These are phyloP conservation scores for Suhomyces terraborum DNA, from an alignment of 1,139 yeast genomes.

Conservation along the genomic window DNA sequence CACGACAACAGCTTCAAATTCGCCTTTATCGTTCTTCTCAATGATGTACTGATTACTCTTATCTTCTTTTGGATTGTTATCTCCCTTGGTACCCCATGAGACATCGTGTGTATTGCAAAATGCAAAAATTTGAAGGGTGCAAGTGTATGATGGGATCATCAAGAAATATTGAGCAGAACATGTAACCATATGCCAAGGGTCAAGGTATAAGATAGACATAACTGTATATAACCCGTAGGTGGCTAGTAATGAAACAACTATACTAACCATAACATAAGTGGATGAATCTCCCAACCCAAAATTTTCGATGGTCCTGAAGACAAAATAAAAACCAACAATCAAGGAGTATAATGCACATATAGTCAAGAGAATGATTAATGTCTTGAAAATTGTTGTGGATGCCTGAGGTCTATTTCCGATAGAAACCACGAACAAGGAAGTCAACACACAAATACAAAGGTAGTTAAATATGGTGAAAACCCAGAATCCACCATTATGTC, in stretches of 20 bases:
- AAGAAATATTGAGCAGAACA: constrained; percentile 84
- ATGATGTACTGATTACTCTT: constrained; percentile 46
- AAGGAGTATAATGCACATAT: constrained; percentile 82
- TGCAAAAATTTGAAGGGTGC: constrained; percentile 90
- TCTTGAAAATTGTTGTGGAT: constrained; percentile 65
- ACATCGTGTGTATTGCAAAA: constrained; percentile 96
- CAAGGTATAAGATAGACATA: constrained; percentile 79
- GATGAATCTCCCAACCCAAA: constrained; percentile 43
- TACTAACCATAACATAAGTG: constrained; percentile 65
- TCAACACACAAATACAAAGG: constrained; percentile 73
- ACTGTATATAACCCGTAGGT: constrained; percentile 87
- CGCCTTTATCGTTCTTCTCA: constrained; percentile 54
- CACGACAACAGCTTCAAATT: constrained; percentile 86
- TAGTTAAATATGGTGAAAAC: constrained; percentile 84
- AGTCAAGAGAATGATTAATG: constrained; percentile 70
- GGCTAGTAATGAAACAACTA: constrained; percentile 82
- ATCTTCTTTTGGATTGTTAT: constrained; percentile 67
- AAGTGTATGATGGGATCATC: constrained; percentile 87
- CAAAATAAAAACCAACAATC: constrained; percentile 80
- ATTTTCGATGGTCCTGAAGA: constrained; percentile 52
- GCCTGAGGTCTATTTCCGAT: constrained; percentile 98
- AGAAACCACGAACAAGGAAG: constrained; percentile 84
- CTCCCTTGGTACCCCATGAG: constrained; percentile 98
- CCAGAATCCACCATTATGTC: constrained; percentile 73
- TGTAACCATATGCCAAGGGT: constrained; percentile 92